Evolutionary conservation across 2,329 filamentous ascomycete species (phyloP).

Genomic region (Dactylellina leptospora): DNA sequence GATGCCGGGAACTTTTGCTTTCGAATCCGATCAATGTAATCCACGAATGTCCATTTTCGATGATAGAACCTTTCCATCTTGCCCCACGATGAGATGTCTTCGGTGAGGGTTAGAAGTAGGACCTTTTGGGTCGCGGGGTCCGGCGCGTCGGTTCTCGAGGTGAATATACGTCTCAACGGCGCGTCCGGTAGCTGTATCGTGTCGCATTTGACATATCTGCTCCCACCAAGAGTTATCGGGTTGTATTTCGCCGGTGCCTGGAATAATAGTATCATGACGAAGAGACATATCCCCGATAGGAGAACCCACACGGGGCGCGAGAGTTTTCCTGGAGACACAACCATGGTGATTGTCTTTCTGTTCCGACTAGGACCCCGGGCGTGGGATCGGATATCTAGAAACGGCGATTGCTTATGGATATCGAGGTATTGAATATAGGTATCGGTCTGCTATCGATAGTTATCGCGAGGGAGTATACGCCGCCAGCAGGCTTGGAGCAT

Average conservation of each 20-base stretch:
- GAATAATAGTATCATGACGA: neutral
- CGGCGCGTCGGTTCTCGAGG: neutral
- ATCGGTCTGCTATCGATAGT: too few species aligned
- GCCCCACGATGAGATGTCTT: conserved; percentile 58
- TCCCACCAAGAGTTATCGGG: neutral
- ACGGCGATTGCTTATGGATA: too few species aligned
- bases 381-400: too few species aligned
- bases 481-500: too few species aligned
- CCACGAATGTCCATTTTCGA: conserved; percentile 56
- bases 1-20: conserved; percentile 57
- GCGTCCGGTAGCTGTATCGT: neutral
- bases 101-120: conserved; percentile 57
- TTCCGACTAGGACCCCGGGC: too few species aligned
- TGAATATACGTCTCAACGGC: conserved; percentile 3
- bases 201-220: conserved; percentile 2
- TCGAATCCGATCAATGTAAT: conserved; percentile 58
- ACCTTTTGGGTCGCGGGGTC: conserved; percentile 17
- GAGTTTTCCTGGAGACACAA: neutral
- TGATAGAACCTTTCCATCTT: conserved; percentile 31
- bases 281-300: neutral
- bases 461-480: too few species aligned
- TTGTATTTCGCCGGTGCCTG: neutral
- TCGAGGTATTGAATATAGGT: too few species aligned
- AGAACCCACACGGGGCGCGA: neutral
- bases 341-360: neutral